A percentile compares a stretch with the other conserved stretches of the same genome.
These are phyloP conservation scores for Tuctoria greenei DNA, from an alignment of 176 grass and related monocot genomes.

Conservation along the genomic window DNA sequence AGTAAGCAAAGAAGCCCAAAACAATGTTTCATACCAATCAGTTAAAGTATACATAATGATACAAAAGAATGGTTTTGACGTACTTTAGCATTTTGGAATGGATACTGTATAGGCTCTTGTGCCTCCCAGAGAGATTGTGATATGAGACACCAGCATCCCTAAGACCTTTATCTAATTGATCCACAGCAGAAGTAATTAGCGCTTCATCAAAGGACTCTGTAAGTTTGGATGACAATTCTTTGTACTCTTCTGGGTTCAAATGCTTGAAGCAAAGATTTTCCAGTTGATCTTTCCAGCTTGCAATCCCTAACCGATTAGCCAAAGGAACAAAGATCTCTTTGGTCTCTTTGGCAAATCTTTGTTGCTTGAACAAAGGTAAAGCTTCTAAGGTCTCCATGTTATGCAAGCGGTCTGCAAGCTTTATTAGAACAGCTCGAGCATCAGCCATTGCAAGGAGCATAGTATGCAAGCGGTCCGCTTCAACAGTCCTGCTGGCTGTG, in stretches of 20 bases:
- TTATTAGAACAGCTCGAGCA: constrained; percentile 65
- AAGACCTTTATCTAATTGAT: constrained; percentile 51
- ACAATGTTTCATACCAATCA: not conserved
- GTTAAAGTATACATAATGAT: not conserved
- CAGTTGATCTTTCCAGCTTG: constrained; percentile 62
- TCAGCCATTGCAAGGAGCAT: constrained; percentile 90
- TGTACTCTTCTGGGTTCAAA: constrained; percentile 53
- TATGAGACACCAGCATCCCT: constrained; percentile 53
- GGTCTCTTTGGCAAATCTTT: constrained; percentile 63
- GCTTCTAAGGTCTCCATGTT: constrained; percentile 70
- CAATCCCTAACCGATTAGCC: constrained; percentile 66
- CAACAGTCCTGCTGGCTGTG: constrained; percentile 65
- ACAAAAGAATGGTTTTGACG: constrained; percentile 20
- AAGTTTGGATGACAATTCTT: constrained; percentile 59
- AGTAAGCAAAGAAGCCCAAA: constrained; percentile 18
- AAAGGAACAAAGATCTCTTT: constrained; percentile 69
- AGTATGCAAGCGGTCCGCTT: constrained; percentile 83
- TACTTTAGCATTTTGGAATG: constrained; percentile 75
- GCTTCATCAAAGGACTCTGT: constrained; percentile 58
- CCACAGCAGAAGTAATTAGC: constrained; percentile 51
- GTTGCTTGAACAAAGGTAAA: constrained; percentile 47
- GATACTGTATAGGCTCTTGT: constrained; percentile 57
- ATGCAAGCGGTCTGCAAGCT: constrained; percentile 69
- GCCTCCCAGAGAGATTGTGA: constrained; percentile 66
- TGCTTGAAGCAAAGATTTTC: constrained; percentile 66